Conservation (phyloP, 176 grass and related monocot species). For the Poa pratensis region DNA sequence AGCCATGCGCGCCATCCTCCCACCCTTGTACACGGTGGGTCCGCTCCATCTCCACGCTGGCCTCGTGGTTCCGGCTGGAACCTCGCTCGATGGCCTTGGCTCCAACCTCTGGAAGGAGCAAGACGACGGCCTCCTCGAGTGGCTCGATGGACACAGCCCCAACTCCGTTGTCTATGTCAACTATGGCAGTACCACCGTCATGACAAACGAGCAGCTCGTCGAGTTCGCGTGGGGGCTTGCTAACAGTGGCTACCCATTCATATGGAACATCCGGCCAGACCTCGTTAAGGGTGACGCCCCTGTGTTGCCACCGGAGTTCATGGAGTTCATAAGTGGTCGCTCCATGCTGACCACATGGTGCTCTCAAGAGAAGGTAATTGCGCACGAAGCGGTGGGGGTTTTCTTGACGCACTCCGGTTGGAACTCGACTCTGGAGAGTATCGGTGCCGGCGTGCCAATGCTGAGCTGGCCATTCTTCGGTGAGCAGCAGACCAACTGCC, state of each 20-base stretch:
- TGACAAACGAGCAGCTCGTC: conserved; percentile 43
- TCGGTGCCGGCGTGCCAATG: conserved; percentile 64
- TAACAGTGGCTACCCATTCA: conserved; percentile 47
- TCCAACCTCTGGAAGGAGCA: conserved; percentile 72
- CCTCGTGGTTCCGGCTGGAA: neutral
- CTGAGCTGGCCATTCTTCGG: conserved; percentile 80
- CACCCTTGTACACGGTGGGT: conserved; percentile 46
- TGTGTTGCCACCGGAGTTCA: conserved; percentile 48
- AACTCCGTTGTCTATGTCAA: conserved; percentile 65
- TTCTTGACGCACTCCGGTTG: conserved; percentile 79
- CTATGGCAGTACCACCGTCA: conserved; percentile 65
- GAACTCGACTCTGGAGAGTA: conserved; percentile 75
- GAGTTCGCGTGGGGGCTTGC: conserved; percentile 78
- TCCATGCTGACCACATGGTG: conserved; percentile 63
- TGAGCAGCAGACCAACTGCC: conserved; percentile 70
- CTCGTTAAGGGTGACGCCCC: conserved; percentile 37
- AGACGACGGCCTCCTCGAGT: conserved; percentile 1
- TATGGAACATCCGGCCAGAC: conserved; percentile 65
- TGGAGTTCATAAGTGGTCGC: conserved; percentile 24
- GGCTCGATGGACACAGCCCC: conserved; percentile 34
- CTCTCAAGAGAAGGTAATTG: conserved; percentile 59
- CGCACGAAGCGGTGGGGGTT: conserved; percentile 48
- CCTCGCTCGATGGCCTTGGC: conserved; percentile 17
- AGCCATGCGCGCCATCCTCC: conserved; percentile 34
- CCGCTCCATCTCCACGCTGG: conserved; percentile 42